These are phyloP conservation scores for Diversispora epigaea DNA, from an alignment of 192 early-diverging fungal species.

Conservation along the genomic window DNA sequence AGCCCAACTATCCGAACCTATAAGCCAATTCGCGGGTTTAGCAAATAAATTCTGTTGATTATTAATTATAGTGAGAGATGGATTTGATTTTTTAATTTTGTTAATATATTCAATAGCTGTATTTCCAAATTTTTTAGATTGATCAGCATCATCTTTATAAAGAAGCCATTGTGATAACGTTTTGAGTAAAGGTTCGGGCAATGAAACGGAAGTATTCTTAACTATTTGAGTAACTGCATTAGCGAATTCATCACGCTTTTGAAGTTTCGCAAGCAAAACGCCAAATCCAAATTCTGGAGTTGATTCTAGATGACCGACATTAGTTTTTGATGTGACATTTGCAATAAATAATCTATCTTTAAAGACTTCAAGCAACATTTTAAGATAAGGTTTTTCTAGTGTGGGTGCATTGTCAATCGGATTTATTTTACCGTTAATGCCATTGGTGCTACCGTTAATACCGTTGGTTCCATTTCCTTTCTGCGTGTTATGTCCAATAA, in stretches of 20 bases:
- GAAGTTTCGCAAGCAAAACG: constrained; percentile 64
- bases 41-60: constrained; percentile 49
- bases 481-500: constrained; percentile 34
- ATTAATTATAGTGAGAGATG: constrained; percentile 41
- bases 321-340: constrained; percentile 69
- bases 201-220: constrained; percentile 50
- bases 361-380: constrained; percentile 80
- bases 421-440: constrained; percentile 6
- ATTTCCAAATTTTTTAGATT: constrained; percentile 53
- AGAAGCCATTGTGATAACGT: constrained; percentile 69
- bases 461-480: background rate
- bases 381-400: constrained; percentile 76
- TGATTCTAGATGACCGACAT: constrained; percentile 60
- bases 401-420: constrained; percentile 35
- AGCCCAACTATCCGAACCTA: constrained; percentile 85
- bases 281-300: constrained; percentile 90
- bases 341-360: constrained; percentile 71
- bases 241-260: constrained; percentile 65
- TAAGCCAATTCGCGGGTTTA: constrained; percentile 78
- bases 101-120: constrained; percentile 44
- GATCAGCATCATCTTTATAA: constrained; percentile 52
- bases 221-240: constrained; percentile 59
- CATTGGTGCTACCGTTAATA: background rate
- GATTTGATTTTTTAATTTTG: background rate
- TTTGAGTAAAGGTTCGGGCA: constrained; percentile 55